These are phyloP conservation scores for Microsporum ferrugineum DNA, from an alignment of 2,329 filamentous ascomycete genomes.

Conservation along the genomic window DNA sequence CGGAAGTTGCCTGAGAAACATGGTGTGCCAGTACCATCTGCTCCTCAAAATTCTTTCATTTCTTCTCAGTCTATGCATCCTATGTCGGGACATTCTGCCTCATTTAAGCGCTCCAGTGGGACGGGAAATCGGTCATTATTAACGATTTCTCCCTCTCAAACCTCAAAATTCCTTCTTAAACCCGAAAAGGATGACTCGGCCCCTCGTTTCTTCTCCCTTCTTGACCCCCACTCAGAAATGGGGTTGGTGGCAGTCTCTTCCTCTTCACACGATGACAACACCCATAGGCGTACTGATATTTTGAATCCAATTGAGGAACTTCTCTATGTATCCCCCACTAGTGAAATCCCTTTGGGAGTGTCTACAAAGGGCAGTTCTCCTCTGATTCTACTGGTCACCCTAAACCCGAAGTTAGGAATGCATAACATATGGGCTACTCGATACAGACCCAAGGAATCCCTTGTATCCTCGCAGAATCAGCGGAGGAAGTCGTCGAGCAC, in stretches of 20 bases:
- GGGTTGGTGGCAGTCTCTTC: conserved; percentile 61
- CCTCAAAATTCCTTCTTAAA: conserved; percentile 49
- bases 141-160: conserved; percentile 40
- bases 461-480: conserved; percentile 21
- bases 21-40: conserved; percentile 31
- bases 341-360: conserved; percentile 28
- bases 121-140: conserved; percentile 36
- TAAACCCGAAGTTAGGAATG: conserved; percentile 62
- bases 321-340: conserved; percentile 63
- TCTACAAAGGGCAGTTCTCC: conserved; percentile 34
- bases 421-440: conserved; percentile 78
- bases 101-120: conserved; percentile 24
- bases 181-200: conserved; percentile 44
- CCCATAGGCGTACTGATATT: conserved; percentile 39
- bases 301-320: conserved; percentile 72
- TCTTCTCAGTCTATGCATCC: conserved; percentile 48
- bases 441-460: conserved; percentile 58
- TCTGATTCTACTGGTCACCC: conserved; percentile 66
- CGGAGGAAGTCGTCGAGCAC: conserved; percentile 40
- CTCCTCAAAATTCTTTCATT: conserved; percentile 73
- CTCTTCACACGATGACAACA: conserved; percentile 20
- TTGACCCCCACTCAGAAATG: conserved; percentile 74
- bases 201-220: conserved; percentile 64
- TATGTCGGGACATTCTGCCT: conserved; percentile 26
- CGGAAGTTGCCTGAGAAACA: conserved; percentile 49